Base-by-base conservation (phyloP, 2,329 filamentous ascomycete species). In the Botrytis hyacinthi region DNA sequence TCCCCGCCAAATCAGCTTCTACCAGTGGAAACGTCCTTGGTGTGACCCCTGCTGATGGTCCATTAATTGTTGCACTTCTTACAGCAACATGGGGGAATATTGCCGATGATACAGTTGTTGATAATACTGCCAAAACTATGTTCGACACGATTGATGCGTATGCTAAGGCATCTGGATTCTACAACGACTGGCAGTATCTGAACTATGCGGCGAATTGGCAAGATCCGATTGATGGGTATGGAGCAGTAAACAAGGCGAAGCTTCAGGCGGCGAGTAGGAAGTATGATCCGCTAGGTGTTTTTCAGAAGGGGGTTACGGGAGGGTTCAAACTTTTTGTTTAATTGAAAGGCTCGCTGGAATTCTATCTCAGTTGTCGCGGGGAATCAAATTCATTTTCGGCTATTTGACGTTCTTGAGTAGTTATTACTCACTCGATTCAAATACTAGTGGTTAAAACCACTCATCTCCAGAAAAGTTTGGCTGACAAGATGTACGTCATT, bases 171-270 rank as follows among this genome's bases (percentile, higher is more conserved):
- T 12, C 37, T n/a, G 46, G 60, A 32, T 54, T 32, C 9, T 29
- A 35, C 29, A 59, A 48, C 26, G 48, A 66, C 37, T 73, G 57
- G 32, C 40, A 61, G 6, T 86, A 86, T 76, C 80, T 84, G 59
- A 86, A 87, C 76, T 86, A 87, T 71, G 84, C 84, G 0, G 81
- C 81, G 16, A 77, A 78, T 60, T 80, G 79, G 32, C 84, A 87
- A 74, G 77, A 83, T 48, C 82, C 84, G 0, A 79, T 86, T 32
- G 32, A 76, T 0, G 77, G 81, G 14, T 87, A 86, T 70, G 84
- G 85, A 0, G 46, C 76, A 1, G 78, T 80, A 1, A 86, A 84
- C 29, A 75, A 83, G 61, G 77, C 76, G 5, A 82, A 78, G 37
- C 67, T 85, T 44, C 74, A 70, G 61, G 71, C 72, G 0, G 74